phyloP scores from a whole-genome alignment of 345 rosid species.

The Raphanus raphanistrum region DNA sequence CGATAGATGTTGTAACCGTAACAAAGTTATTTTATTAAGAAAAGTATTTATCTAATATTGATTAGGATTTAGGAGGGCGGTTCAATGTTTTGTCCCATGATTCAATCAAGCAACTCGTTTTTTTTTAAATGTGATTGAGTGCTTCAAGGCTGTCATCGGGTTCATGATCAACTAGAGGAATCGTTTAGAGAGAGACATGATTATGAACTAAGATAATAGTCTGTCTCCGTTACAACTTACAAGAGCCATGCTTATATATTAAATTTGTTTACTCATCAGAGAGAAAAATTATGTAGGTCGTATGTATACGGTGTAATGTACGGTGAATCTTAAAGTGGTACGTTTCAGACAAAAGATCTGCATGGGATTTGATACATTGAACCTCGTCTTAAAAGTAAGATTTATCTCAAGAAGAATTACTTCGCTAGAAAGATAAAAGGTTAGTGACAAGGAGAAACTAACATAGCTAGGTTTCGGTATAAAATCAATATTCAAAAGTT shows the following conservation, averaged over 20 bases:
- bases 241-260: not conserved
- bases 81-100: slow-evolving; percentile 25
- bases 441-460: not conserved
- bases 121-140: not conserved
- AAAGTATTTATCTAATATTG: not conserved
- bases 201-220: slow-evolving; percentile 24
- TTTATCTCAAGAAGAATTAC: not conserved
- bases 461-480: too few species aligned
- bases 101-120: not conserved
- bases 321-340: slow-evolving; percentile 29
- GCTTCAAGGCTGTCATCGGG: slow-evolving; percentile 21
- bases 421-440: not conserved
- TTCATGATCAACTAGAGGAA: slow-evolving; percentile 23
- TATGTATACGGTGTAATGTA: not conserved
- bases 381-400: slow-evolving; percentile 8
- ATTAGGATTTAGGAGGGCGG: slow-evolving; percentile 27
- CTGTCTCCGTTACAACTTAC: slow-evolving; percentile 21
- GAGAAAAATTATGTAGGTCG: not conserved
- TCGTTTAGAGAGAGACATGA: slow-evolving; percentile 30
- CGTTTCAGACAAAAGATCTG: slow-evolving; percentile 31
- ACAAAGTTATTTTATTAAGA: not conserved
- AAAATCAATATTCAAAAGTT: too few species aligned
- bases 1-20: slow-evolving; percentile 4
- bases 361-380: slow-evolving; percentile 30
- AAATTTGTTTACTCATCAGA: slow-evolving; percentile 14